phyloP scores from a whole-genome alignment of 805 yeast species.

The Pichia gijzeniarum region DNA sequence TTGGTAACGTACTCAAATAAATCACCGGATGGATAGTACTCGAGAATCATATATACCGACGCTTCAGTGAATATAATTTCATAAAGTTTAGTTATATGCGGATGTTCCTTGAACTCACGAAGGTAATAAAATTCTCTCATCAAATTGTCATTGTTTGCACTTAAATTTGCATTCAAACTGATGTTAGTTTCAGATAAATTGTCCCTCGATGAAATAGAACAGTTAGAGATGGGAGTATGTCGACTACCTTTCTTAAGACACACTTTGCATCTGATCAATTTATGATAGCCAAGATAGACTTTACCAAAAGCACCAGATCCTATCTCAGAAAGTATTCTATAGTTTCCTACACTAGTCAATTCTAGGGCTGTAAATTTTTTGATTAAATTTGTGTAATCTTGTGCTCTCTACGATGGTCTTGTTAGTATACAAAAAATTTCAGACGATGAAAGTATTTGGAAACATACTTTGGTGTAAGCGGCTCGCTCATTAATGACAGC shows the following conservation, averaged over 20 bases:
- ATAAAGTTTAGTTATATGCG: slow-evolving; percentile 75
- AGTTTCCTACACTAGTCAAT: slow-evolving; percentile 71
- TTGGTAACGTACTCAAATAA: slow-evolving; percentile 59
- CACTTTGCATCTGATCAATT: slow-evolving; percentile 64
- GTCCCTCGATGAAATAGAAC: neutral
- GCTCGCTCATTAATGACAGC: slow-evolving; percentile 27
- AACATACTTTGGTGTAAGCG: slow-evolving; percentile 24
- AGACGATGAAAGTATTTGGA: no score
- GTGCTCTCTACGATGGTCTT: slow-evolving; percentile 21
- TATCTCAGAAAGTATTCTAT: slow-evolving; percentile 61
- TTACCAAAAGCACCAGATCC: slow-evolving; percentile 94
- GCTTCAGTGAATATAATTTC: slow-evolving; percentile 80
- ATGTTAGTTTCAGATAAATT: neutral
- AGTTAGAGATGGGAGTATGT: neutral
- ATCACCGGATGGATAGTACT: slow-evolving; percentile 81
- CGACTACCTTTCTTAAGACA: slow-evolving; percentile 71
- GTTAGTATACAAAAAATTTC: neutral
- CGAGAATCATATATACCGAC: slow-evolving; percentile 80
- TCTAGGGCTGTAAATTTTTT: slow-evolving; percentile 31
- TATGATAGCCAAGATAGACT: slow-evolving; percentile 79
- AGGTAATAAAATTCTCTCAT: slow-evolving; percentile 89
- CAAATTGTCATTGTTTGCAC: slow-evolving; percentile 61
- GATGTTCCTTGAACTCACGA: slow-evolving; percentile 66
- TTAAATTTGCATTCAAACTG: neutral
- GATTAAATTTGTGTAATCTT: slow-evolving; percentile 35